Evolutionary conservation across 2,329 filamentous ascomycete species (phyloP).

Genomic region (Dactylella cylindrospora): DNA sequence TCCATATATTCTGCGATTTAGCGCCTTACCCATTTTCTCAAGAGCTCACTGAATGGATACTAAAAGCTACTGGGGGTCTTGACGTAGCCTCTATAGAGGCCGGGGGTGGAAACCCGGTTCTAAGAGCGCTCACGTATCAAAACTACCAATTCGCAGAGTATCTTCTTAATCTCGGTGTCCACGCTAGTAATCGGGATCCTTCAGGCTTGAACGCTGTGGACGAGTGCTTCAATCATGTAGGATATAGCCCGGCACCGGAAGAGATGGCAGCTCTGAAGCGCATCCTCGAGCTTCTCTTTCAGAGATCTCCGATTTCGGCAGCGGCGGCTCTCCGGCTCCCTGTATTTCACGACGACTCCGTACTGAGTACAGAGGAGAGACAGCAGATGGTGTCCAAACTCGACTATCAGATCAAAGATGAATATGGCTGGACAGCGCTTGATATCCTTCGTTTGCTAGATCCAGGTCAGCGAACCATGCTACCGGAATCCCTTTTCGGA

Average conservation of each 20-base stretch:
- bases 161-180: not conserved
- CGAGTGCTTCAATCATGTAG: too few relatives aligned
- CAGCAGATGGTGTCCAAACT: not conserved
- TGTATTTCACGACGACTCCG: not conserved
- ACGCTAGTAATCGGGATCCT: not conserved
- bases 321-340: not conserved
- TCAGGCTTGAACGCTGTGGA: constrained; percentile 4
- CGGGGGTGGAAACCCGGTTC: not conserved
- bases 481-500: too few relatives aligned
- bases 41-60: not conserved
- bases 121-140: not conserved
- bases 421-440: not conserved
- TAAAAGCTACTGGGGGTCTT: not conserved
- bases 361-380: not conserved
- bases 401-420: not conserved
- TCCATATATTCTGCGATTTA: not conserved
- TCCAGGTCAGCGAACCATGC: too few relatives aligned
- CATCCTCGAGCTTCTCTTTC: constrained; percentile 1
- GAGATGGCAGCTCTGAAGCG: not conserved
- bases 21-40: not conserved
- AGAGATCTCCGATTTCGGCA: not conserved
- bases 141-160: not conserved
- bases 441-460: not conserved
- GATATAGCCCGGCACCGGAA: not conserved
- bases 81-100: not conserved